phyloP scores from a whole-genome alignment of 1,139 yeast species.

The Suhomyces yuchorum region DNA sequence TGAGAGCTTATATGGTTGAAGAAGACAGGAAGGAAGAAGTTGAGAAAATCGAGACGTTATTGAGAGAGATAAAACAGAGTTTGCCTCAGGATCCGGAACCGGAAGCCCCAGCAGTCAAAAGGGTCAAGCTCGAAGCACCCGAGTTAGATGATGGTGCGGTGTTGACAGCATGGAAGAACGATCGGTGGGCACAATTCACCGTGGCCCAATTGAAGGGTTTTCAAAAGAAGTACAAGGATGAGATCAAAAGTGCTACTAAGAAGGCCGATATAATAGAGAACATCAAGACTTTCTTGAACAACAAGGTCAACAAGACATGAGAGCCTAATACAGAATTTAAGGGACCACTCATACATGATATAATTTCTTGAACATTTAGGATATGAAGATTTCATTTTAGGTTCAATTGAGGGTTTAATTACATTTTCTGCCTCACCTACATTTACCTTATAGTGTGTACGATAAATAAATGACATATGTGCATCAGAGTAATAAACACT shows the following conservation, averaged over 20 bases:
- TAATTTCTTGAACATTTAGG: no score
- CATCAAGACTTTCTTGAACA: conserved; percentile 31
- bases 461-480: no score
- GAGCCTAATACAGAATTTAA: no score
- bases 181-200: conserved; percentile 36
- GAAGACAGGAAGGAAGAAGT: conserved; percentile 14
- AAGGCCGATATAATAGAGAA: conserved; percentile 48
- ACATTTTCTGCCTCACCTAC: no score
- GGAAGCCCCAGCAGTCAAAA: conserved; percentile 18
- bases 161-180: conserved; percentile 41
- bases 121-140: conserved; percentile 23
- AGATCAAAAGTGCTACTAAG: conserved; percentile 37
- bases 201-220: conserved; percentile 45
- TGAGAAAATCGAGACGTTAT: conserved; percentile 19
- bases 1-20: conserved; percentile 16
- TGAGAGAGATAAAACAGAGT: conserved; percentile 17
- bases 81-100: conserved; percentile 17
- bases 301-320: background rate
- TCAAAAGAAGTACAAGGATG: conserved; percentile 32
- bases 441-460: no score
- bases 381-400: no score
- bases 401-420: no score
- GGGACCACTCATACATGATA: no score
- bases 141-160: conserved; percentile 38
- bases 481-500: no score